A percentile compares a stretch with the other conserved stretches of the same genome.
Conservation (phyloP, 2,329 filamentous ascomycete genomes). For the Aspergillaceae sp. region DNA sequence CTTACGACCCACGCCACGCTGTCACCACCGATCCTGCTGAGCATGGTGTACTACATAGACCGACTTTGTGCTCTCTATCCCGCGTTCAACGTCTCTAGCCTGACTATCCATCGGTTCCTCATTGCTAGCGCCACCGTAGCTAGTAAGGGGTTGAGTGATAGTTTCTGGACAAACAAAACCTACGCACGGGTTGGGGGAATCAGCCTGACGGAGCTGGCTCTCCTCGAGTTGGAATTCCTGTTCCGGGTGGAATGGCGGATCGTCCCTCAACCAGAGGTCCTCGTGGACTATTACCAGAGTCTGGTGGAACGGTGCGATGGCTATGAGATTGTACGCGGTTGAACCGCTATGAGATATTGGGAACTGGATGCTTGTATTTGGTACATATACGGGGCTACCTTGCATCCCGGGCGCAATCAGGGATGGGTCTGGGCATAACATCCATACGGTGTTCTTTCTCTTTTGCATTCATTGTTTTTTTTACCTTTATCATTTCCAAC, state of each 20-base stretch:
- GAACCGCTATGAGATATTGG: neutral
- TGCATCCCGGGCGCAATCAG: neutral
- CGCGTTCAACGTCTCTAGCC: conserved; percentile 89
- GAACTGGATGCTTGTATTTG: neutral
- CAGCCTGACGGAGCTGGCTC: conserved; percentile 76
- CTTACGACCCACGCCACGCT: conserved; percentile 90
- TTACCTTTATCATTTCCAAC: neutral
- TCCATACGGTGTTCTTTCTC: neutral
- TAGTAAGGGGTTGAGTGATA: conserved; percentile 90
- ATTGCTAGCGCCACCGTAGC: conserved; percentile 94
- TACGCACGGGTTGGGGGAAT: conserved; percentile 93
- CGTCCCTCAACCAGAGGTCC: conserved; percentile 84
- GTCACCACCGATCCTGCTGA: conserved; percentile 85
- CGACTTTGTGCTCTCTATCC: conserved; percentile 84
- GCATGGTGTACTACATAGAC: conserved; percentile 99
- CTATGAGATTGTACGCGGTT: conserved; percentile 44
- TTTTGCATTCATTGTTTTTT: neutral
- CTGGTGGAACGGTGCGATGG: conserved; percentile 62
- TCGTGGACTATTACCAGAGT: conserved; percentile 87
- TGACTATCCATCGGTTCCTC: conserved; percentile 94
- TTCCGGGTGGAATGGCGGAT: conserved; percentile 94
- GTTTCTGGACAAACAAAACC: conserved; percentile 96
- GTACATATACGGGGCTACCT: neutral
- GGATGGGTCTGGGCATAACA: neutral
- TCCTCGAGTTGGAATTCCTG: conserved; percentile 88